Evolutionary conservation across 169 alveolate genomes (phyloP).

Genomic region (Theileria equi): DNA sequence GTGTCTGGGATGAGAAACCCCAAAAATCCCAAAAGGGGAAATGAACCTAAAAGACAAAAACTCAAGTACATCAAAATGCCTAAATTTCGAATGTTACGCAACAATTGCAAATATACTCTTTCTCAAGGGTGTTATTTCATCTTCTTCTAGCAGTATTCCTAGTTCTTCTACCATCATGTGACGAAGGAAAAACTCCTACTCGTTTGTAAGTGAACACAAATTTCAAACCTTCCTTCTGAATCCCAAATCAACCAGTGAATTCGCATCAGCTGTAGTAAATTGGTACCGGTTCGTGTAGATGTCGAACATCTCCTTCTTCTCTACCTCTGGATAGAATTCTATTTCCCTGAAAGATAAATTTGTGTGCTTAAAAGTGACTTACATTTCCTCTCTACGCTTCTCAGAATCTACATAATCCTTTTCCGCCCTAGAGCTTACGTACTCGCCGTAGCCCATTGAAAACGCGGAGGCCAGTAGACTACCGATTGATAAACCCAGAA

Average conservation of each 20-base stretch:
- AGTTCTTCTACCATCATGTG: slow-evolving; percentile 91
- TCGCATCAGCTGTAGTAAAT: slow-evolving; percentile 83
- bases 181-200: slow-evolving; percentile 76
- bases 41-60: slow-evolving; percentile 81
- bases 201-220: neutral
- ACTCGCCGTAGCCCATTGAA: slow-evolving; percentile 89
- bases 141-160: slow-evolving; percentile 75
- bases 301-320: slow-evolving; percentile 83
- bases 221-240: slow-evolving; percentile 72
- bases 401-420: slow-evolving; percentile 76
- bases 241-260: slow-evolving; percentile 79
- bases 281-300: slow-evolving; percentile 81
- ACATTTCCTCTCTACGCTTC: slow-evolving; percentile 79
- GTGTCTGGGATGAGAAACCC: slow-evolving; percentile 48
- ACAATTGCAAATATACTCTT: slow-evolving; percentile 30
- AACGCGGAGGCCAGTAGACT: slow-evolving; percentile 86
- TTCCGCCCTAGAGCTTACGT: slow-evolving; percentile 80
- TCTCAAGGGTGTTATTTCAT: slow-evolving; percentile 73
- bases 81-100: neutral
- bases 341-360: slow-evolving; percentile 77
- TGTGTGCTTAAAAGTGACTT: slow-evolving; percentile 30
- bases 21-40: slow-evolving; percentile 84
- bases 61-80: slow-evolving; percentile 84
- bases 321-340: slow-evolving; percentile 86
- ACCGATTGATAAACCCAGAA: slow-evolving; percentile 83